Conservation (phyloP, 2,329 filamentous ascomycete genomes). For the Neofusicoccum sp. region DNA sequence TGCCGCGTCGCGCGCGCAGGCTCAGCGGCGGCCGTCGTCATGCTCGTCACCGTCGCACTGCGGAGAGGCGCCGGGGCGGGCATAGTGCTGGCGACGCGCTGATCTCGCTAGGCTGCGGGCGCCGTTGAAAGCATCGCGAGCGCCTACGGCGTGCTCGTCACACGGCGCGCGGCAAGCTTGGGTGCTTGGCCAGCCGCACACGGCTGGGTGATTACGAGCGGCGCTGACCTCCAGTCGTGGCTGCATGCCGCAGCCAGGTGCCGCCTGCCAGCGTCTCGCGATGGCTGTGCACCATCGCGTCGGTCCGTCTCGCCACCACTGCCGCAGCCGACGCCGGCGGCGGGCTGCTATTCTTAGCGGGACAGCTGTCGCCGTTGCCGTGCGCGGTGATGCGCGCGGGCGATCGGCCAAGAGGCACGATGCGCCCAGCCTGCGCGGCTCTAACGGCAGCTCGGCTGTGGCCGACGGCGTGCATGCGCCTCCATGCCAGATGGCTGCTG, state of each 20-base stretch:
- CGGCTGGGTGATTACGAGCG: conserved; percentile 10
- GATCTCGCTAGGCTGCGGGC: conserved; percentile 1
- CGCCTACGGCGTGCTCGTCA: not conserved
- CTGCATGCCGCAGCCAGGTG: not conserved
- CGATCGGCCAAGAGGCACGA: conserved; percentile 4
- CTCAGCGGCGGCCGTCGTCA: not conserved
- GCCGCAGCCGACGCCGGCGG: not conserved
- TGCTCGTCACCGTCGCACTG: too few relatives aligned
- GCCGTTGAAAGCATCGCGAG: conserved; percentile 6
- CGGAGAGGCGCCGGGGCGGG: conserved; percentile 6
- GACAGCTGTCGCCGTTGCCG: not conserved
- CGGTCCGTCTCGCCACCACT: conserved; percentile 8
- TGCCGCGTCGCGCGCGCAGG: not conserved
- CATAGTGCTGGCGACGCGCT: not conserved
- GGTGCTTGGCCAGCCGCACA: too few relatives aligned
- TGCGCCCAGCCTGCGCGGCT: conserved; percentile 6
- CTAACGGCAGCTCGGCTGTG: conserved; percentile 10
- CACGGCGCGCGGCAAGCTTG: not conserved
- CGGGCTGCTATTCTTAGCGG: conserved; percentile 12
- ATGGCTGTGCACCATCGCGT: conserved; percentile 7
- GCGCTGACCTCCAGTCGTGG: too few relatives aligned
- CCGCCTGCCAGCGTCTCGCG: not conserved
- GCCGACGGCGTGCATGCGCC: conserved; percentile 7
- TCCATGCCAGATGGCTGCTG: not conserved
- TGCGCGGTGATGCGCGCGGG: not conserved